Evolutionary conservation across 805 yeast genomes (phyloP), one percentile per base, ranked within the genome.

Genomic region (Sugiyamaella qingdaonensis): DNA sequence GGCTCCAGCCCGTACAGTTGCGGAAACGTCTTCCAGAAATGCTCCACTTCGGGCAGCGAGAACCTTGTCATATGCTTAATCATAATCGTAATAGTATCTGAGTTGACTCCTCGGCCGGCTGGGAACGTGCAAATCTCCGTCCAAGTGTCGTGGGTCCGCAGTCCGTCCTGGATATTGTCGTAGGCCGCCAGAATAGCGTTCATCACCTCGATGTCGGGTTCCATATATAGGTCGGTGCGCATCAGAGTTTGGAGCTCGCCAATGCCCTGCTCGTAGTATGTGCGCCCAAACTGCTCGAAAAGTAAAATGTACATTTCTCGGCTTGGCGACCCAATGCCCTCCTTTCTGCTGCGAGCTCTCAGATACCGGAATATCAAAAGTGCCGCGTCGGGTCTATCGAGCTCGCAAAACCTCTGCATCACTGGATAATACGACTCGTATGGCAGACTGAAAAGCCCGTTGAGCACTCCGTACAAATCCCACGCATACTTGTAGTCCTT

Each of bases 181-280:
- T 83, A 85, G 0, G 89, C 87, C 46, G 79, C 81, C 68, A 87
- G 74, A 39, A 85, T 67, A 1, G 83, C 66, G 64, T 87, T 86
- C 64, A 85, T 75, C 32, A 87, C 65, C 10, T 69, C 71, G 10
- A 83, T 75, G 58, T 84, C 84, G 54, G 81, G 76, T 54, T 75
- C 78, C 41, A 85, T 68, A 10, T 73, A 68, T 46, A 78, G 58
- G 55, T 87, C 95, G 76, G 84, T 77, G 52, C 85, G 82, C 63
- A 84, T 69, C 46, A 78, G 75, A 51, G 80, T 77, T 59, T 86
- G 88, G 2, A 87, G 66, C 53, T 82, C 85, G 47, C 73, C 73
- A 14, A 86, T 80, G 0, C 92, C 94, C 7, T 82, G 83, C 53
- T 78, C 81, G 58, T 82, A 86, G 33, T 75, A 68, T 49, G 71